Evolutionary conservation across 306 rosid species (phyloP).

Genomic region (Prunus davidiana): DNA sequence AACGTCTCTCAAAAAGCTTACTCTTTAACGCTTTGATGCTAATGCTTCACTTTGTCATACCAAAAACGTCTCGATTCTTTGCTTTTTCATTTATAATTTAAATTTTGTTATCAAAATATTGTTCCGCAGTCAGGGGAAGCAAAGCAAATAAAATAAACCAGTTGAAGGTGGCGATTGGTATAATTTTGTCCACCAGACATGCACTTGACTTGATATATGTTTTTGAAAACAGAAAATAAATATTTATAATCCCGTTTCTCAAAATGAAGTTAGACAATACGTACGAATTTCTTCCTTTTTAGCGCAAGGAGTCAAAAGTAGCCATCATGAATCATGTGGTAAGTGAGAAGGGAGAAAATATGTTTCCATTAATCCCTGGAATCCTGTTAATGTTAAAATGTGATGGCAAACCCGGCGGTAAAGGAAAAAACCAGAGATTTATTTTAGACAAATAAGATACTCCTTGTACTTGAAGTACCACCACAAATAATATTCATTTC

Average conservation of each 20-base stretch:
- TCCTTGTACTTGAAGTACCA: no score
- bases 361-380: constrained; percentile 20
- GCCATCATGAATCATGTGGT: constrained; percentile 22
- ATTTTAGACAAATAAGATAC: no score
- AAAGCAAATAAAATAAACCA: neutral
- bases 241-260: no score
- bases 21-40: no score
- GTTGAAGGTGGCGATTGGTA: neutral
- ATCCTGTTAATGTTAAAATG: neutral
- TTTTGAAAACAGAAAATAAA: no score
- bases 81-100: no score
- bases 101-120: constrained; percentile 12
- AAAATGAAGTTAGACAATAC: no score
- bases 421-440: no score
- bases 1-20: no score
- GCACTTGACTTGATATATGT: no score
- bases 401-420: neutral
- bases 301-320: constrained; percentile 30
- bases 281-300: neutral
- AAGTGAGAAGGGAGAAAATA: constrained; percentile 33
- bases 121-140: constrained; percentile 57
- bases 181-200: neutral
- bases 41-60: no score
- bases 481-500: neutral
- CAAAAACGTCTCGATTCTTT: no score